These are phyloP conservation scores for Austropuccinia psidii DNA, from an alignment of 1,284 basidiomycete species.

Conservation along the genomic window DNA sequence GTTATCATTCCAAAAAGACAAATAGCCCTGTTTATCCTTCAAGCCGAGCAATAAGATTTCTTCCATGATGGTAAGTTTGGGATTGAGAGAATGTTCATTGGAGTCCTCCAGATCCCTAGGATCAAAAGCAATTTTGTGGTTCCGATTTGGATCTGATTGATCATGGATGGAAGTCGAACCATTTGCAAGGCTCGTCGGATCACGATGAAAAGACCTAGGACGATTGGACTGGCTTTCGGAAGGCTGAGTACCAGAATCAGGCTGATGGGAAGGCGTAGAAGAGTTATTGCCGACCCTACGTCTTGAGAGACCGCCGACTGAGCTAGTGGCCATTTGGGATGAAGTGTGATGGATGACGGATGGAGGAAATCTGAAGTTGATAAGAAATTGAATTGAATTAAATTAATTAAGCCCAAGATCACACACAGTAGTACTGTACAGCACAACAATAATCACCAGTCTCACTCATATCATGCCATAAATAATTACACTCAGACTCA, in stretches of 20 bases:
- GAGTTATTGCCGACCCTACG: slow-evolving; percentile 45
- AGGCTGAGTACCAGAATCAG: slow-evolving; percentile 21
- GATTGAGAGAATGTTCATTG: slow-evolving; percentile 66
- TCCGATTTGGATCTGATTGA: slow-evolving; percentile 36
- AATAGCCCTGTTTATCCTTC: slow-evolving; percentile 86
- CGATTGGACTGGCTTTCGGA: slow-evolving; percentile 11
- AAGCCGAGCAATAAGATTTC: slow-evolving; percentile 85
- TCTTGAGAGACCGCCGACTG: slow-evolving; percentile 48
- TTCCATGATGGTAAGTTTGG: slow-evolving; percentile 88
- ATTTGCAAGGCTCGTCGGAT: slow-evolving; percentile 1
- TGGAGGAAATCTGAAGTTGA: no score
- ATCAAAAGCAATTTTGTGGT: slow-evolving; percentile 75
- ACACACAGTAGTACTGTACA: no score
- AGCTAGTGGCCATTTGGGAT: slow-evolving; percentile 41
- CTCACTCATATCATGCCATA: no score
- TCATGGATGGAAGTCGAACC: slow-evolving; percentile 33
- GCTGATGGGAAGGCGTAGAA: slow-evolving; percentile 7
- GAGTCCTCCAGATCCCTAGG: slow-evolving; percentile 74
- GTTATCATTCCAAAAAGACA: slow-evolving; percentile 97
- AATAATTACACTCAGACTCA: no score
- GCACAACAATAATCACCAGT: no score
- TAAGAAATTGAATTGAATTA: no score
- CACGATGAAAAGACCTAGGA: not conserved
- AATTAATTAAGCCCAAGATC: no score
- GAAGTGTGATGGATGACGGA: not conserved